phyloP scores from a whole-genome alignment of 495 filamentous ascomycete species.

The Podospora pseudoanserina region DNA sequence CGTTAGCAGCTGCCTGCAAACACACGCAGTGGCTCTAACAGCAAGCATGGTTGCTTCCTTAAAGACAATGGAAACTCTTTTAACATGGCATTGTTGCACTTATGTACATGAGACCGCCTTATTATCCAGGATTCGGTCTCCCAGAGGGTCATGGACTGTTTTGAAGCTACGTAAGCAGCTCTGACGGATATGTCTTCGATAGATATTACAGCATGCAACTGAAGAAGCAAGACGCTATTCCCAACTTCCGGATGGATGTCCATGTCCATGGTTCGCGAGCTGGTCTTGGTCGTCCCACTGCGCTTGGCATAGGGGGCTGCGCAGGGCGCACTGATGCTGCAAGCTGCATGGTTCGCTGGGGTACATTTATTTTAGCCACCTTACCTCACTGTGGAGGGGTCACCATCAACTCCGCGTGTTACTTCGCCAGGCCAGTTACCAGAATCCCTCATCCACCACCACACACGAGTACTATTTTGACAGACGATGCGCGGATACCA shows the following conservation, averaged over 20 bases:
- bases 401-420: slow-evolving; percentile 1
- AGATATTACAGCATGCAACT: background rate
- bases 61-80: background rate
- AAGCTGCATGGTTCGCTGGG: background rate
- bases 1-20: slow-evolving; percentile 4
- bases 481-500: slow-evolving; percentile 1
- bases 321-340: slow-evolving; percentile 7
- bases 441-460: slow-evolving; percentile 8
- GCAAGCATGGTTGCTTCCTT: background rate
- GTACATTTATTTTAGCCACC: slow-evolving; percentile 13
- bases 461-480: background rate
- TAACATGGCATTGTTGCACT: background rate
- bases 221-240: background rate
- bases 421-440: slow-evolving; percentile 8
- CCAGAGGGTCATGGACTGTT: background rate
- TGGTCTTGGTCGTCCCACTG: background rate
- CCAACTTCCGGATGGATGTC: background rate
- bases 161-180: background rate
- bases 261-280: background rate
- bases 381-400: slow-evolving; percentile 14
- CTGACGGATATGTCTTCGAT: background rate
- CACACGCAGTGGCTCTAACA: background rate
- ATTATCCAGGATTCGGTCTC: background rate
- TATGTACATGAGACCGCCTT: too few species aligned
- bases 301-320: slow-evolving; percentile 6